These are phyloP conservation scores for Colletotrichum camelliae DNA, from an alignment of 2,329 filamentous ascomycete species.

Conservation along the genomic window DNA sequence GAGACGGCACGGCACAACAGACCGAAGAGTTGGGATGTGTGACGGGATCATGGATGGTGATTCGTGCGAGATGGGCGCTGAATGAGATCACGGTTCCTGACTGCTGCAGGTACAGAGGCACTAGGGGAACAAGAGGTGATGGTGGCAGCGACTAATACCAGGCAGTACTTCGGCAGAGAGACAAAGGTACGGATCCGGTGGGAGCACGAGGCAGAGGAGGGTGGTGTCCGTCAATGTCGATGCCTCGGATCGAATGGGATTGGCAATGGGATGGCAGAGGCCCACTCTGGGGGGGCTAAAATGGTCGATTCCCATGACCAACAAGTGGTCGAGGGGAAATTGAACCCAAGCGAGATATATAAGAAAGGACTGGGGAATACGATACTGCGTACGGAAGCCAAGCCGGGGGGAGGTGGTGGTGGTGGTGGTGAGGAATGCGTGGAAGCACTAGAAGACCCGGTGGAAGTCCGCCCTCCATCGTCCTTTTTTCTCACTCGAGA, in stretches of 20 bases:
- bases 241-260: neutral
- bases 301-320: neutral
- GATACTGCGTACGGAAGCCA: neutral
- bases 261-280: neutral
- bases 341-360: slow-evolving; percentile 11
- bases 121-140: neutral
- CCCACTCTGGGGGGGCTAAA: neutral
- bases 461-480: neutral
- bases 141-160: neutral
- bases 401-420: neutral
- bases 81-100: slow-evolving; percentile 15
- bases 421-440: neutral
- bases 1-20: neutral
- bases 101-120: neutral
- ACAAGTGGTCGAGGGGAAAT: slow-evolving; percentile 12
- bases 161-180: neutral
- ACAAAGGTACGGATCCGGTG: neutral
- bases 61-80: neutral
- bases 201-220: neutral
- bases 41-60: neutral
- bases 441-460: neutral
- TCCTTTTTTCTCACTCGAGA: neutral
- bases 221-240: neutral
- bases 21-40: neutral
- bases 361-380: slow-evolving; percentile 10